Evolutionary conservation across 73 alveolate genomes (phyloP), one percentile per base, ranked within the genome.

Genomic region (Paramecium sexaurelia): DNA sequence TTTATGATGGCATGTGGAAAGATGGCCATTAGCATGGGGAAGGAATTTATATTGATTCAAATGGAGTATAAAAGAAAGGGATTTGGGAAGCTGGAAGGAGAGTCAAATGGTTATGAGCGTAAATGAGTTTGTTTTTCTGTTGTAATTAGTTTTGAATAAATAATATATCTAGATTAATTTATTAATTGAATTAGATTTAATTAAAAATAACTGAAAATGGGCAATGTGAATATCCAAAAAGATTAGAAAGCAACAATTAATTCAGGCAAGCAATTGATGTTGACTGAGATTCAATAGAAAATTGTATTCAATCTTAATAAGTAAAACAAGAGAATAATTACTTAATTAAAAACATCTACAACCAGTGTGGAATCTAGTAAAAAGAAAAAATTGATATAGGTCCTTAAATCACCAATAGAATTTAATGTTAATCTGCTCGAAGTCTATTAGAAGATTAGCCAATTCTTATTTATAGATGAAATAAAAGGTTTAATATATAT

Each of bases 11-110:
- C 73, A 27, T 75, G 55, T 75, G 96, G 96, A 57, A 45, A 19
- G 55, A 87, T 55, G 94, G 96, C 88, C 17, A 67, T 35, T 17
- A 95, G 85, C 96, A 96, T 82, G 99, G 99, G n/a, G 92, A 91
- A 91, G 99, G 99, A 7, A 87, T 89, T 22, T 96, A 95, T 92
- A 35, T 55, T 8, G 91, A 92, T 84, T 89, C 92, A 19, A 89
- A 92, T 92, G 96, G 96, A 20, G 55, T 68, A 2, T 35, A 33
- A 36, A 43, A 45, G 40, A 36, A 20, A 51, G 82, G 82, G 7
- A n/a, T 20, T 3, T 57, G 82, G 82, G 82, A 20, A 4, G 82
- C 7, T 20, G 82, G 82, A 27, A 57, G 26, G 17, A 57, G 82
- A 11, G 82, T 20, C 3, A 15, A 57, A 85, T 37, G 87, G 85